Percentiles rank a stretch among this genome's conserved stretches.
Conservation (phyloP, 352 stramenopile species). For the Phytophthora constricta region DNA sequence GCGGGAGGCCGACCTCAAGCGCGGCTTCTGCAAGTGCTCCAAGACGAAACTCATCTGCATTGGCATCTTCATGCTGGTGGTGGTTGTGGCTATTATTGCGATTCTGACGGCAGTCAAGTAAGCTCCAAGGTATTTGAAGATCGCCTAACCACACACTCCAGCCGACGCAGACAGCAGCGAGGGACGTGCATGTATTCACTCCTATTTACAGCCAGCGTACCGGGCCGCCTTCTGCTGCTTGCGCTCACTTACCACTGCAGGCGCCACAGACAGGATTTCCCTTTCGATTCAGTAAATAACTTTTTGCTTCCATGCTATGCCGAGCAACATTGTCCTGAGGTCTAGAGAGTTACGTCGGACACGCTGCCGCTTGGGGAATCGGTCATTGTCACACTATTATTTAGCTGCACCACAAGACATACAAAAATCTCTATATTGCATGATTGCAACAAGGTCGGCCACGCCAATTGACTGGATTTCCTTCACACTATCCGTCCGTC, state of each 20-base stretch:
- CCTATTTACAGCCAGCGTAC: slow-evolving; percentile 2
- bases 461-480: too few relatives aligned
- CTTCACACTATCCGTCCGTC: too few relatives aligned
- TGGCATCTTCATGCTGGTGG: slow-evolving; percentile 54
- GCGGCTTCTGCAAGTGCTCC: slow-evolving; percentile 58
- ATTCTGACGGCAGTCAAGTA: slow-evolving; percentile 52
- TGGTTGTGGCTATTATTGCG: slow-evolving; percentile 54
- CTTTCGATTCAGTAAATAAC: background rate
- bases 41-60: slow-evolving; percentile 71
- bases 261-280: background rate
- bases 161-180: background rate
- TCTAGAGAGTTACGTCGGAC: too few relatives aligned
- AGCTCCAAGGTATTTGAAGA: too few relatives aligned
- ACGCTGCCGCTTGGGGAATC: too few relatives aligned
- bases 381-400: too few relatives aligned
- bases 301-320: too few relatives aligned
- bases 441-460: too few relatives aligned
- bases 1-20: slow-evolving; percentile 58
- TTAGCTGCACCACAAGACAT: too few relatives aligned
- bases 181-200: background rate
- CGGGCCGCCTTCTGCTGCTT: background rate
- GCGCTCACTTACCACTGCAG: background rate
- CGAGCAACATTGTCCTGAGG: too few relatives aligned
- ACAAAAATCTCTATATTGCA: too few relatives aligned
- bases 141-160: too few relatives aligned